phyloP scores from a whole-genome alignment of 1,139 yeast genomes.

The Magnusiomyces magnusii region DNA sequence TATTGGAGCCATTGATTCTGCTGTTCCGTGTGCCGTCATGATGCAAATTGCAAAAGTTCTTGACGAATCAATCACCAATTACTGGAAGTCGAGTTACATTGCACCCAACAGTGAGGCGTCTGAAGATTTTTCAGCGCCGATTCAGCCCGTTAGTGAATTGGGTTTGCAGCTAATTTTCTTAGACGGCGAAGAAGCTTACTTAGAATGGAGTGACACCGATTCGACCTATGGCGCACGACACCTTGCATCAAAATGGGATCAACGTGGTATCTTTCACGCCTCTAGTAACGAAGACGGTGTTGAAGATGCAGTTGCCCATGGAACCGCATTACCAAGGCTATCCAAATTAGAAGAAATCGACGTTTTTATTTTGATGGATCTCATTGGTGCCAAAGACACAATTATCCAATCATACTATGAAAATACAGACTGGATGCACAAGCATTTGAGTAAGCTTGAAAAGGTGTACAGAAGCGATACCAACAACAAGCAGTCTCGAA shows the following conservation, averaged over 20 bases:
- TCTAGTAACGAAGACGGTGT: slow-evolving; percentile 6
- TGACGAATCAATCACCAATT: slow-evolving; percentile 24
- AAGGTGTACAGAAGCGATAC: slow-evolving; percentile 16
- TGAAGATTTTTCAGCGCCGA: not conserved
- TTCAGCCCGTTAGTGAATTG: slow-evolving; percentile 18
- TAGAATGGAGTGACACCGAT: slow-evolving; percentile 43
- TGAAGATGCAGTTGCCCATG: slow-evolving; percentile 8
- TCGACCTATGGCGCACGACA: slow-evolving; percentile 50
- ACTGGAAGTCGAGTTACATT: slow-evolving; percentile 21
- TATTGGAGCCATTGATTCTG: slow-evolving; percentile 53
- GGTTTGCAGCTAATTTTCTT: slow-evolving; percentile 47
- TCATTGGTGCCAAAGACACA: slow-evolving; percentile 39
- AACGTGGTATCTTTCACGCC: slow-evolving; percentile 13
- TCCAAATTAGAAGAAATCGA: slow-evolving; percentile 34
- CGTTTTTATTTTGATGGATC: slow-evolving; percentile 42
- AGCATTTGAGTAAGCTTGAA: slow-evolving; percentile 30
- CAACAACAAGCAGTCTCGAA: not conserved
- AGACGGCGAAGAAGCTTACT: slow-evolving; percentile 54
- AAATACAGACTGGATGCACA: slow-evolving; percentile 38
- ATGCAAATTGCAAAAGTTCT: slow-evolving; percentile 39
- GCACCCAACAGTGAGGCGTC: not conserved
- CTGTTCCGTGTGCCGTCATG: slow-evolving; percentile 48
- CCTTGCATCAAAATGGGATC: slow-evolving; percentile 39
- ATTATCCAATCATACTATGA: slow-evolving; percentile 41
- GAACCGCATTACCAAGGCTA: slow-evolving; percentile 14